Evolutionary conservation across 495 filamentous ascomycete species (phyloP), one percentile per base, ranked within the genome.

Genomic region (Lindgomyces ingoldianus): DNA sequence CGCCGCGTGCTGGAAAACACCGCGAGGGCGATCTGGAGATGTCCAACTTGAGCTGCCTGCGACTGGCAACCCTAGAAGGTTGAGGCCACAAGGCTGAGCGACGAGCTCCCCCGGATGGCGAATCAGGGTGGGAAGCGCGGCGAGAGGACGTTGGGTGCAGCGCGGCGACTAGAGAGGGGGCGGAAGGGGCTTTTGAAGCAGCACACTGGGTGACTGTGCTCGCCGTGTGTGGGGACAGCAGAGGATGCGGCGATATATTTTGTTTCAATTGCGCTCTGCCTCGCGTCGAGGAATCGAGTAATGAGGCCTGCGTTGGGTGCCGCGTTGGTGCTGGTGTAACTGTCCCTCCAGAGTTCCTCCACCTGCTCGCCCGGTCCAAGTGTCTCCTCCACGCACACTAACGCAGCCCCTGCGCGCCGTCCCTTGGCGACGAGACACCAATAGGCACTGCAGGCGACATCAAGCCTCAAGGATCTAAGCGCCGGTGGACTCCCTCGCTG

Each of bases 381-480:
- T 56, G 51, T 49, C 57, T 16, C 6, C 33, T 41, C 14, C 14
- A 42, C 57, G 29, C 16, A n/a, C 59, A 50, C 60, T 51, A 33
- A 26, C 48, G 14, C 18, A 19, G 49, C 24, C 59, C 25, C 25
- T 29, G 36, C 14, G 33, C 33, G 33, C 33, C 33, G 33, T 39
- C 60, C 10, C 61, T 48, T 65, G 62, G 62, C 47, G 11, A n/a
- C 8, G 26, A 2, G 0, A 19, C 47, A 25, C 62, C 62, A 65
- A 65, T 65, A 18, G 42, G 10, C 19, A 18, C 47, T 52, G 62
- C 54, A 52, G 54, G n/a, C 2, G 19, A 18, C 47, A 41, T 65
- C 62, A 60, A 59, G 62, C 62, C 48, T 64, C 42, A 22, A 1
- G 44, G 36, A 53, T 45, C 56, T 60, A 65, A 54, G 62, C 62